Base-by-base conservation (phyloP, 1,139 yeast species). In the Scheffersomyces cryptocercus region DNA sequence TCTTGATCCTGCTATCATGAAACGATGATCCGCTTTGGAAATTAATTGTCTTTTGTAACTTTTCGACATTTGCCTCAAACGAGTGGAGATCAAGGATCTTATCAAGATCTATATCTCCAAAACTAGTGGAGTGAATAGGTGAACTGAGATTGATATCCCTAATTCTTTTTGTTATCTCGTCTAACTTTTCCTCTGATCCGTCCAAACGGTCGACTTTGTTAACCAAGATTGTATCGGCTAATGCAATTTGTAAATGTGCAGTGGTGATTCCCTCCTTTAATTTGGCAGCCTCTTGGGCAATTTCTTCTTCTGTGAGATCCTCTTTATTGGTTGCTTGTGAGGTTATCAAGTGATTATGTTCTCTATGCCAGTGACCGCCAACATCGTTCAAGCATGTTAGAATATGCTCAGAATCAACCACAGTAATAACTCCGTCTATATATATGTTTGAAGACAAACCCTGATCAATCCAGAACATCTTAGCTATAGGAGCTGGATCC, bases 391-490 rank as follows among this genome's bases (percentile, higher is more conserved):
- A 70, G 50, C 88, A 84, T 42, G 70, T 70, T 15, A 76, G 56
- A 29, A 93, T 83, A 56, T 90, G 84, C 41, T 77, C 82, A 0
- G 88, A 75, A 64, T 93, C 99, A 38, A 93, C 72, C 4, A 95
- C 97, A 0, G 97, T 87, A n/a, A 95, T 79, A 4, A 93, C 90
- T 0, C 97, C 97, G 65, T 93, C 99, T 36, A 93, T 85, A 61
- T 88, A 88, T 2, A 93, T 88, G 52, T 82, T 84, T 5, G 96
- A 84, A 10, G 85, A 77, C 44, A 93, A 70, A 0, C 93, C 97
- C 30, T 88, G 95, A 62, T 93, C 99, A 34, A 91, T 73, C 99
- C 99, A 93, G 64, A 93, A 93, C 97, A 93, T 93, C 53, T 84
- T 82, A 7, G 97, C 97, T 31, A 93, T 89, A 0, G 98, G 98